Percentiles rank a stretch among this genome's conserved stretches.
These are phyloP conservation scores for Paraconiothyrium brasiliense DNA, from an alignment of 2,329 filamentous ascomycete genomes.

Conservation along the genomic window DNA sequence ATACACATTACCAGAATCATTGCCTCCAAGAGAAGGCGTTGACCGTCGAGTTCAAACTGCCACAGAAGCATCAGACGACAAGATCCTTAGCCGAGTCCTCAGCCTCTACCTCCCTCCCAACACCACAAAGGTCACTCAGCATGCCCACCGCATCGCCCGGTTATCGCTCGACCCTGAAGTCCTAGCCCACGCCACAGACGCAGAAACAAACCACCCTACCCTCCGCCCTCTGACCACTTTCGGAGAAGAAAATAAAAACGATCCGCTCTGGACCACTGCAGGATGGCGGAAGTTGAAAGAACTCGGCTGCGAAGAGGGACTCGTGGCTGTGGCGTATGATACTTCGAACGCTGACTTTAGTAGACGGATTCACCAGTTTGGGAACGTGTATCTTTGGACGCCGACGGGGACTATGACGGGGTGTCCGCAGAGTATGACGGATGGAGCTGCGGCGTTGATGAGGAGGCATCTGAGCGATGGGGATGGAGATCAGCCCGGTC, in stretches of 20 bases:
- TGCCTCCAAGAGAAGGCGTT: neutral
- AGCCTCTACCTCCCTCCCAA: constrained; percentile 34
- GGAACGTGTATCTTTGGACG: constrained; percentile 67
- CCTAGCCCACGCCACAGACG: constrained; percentile 61
- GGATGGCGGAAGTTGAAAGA: constrained; percentile 72
- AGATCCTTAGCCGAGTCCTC: constrained; percentile 32
- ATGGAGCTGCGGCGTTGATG: constrained; percentile 60
- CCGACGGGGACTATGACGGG: constrained; percentile 68
- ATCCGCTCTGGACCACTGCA: constrained; percentile 69
- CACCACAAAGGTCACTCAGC: constrained; percentile 21
- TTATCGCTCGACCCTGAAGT: constrained; percentile 30
- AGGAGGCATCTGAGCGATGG: constrained; percentile 28
- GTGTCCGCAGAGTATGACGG: constrained; percentile 74
- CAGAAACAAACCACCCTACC: constrained; percentile 71
- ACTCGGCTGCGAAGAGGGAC: constrained; percentile 66
- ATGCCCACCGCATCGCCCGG: constrained; percentile 33
- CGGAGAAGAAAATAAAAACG: constrained; percentile 61
- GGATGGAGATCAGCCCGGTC: constrained; percentile 39
- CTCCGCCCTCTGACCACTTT: constrained; percentile 69
- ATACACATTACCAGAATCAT: constrained; percentile 26
- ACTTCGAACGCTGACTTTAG: constrained; percentile 60
- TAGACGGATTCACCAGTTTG: constrained; percentile 68
- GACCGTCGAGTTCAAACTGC: neutral
- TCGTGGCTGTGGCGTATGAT: constrained; percentile 70
- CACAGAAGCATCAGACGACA: constrained; percentile 30